Percentiles rank a stretch among this genome's conserved stretches.
phyloP scores from a whole-genome alignment of 129 eudicot species.

The Lactuca saligna region DNA sequence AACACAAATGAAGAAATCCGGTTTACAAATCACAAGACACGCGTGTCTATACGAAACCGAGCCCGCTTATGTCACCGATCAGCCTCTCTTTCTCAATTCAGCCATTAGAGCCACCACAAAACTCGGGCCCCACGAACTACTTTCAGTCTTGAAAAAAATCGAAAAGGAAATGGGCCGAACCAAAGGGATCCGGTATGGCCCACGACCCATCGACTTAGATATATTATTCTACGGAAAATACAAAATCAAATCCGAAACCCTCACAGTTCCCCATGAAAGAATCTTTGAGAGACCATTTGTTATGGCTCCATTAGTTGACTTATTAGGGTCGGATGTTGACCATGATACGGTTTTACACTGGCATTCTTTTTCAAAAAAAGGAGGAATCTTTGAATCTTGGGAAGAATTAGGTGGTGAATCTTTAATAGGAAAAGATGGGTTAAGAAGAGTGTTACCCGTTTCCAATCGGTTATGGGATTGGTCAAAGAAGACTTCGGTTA shows the following conservation, averaged over 20 bases:
- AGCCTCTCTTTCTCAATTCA: conserved; percentile 87
- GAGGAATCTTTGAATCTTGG: conserved; percentile 78
- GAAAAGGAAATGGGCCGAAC: conserved; percentile 91
- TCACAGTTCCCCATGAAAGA: conserved; percentile 87
- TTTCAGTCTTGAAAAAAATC: conserved; percentile 64
- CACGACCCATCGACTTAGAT: conserved; percentile 92
- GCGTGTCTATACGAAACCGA: conserved; percentile 86
- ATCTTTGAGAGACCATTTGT: conserved; percentile 92
- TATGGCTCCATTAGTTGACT: conserved; percentile 84
- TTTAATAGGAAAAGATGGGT: conserved; percentile 73
- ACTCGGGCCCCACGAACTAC: conserved; percentile 74
- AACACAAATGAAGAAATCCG: conserved; percentile 63
- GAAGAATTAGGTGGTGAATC: conserved; percentile 87
- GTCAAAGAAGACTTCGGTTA: conserved; percentile 75
- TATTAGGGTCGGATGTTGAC: conserved; percentile 61
- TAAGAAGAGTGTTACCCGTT: conserved; percentile 76
- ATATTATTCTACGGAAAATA: conserved; percentile 71
- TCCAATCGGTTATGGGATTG: conserved; percentile 65
- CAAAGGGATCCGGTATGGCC: conserved; percentile 83
- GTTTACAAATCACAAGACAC: conserved; percentile 70
- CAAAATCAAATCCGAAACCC: conserved; percentile 58
- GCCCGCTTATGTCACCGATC: conserved; percentile 92
- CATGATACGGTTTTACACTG: conserved; percentile 53
- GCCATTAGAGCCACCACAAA: conserved; percentile 87
- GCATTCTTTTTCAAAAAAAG: conserved; percentile 64